Percentiles rank a stretch among this genome's conserved stretches.
These are phyloP conservation scores for Diaporthe sp. DNA, from an alignment of 2,329 filamentous ascomycete genomes.

Conservation along the genomic window DNA sequence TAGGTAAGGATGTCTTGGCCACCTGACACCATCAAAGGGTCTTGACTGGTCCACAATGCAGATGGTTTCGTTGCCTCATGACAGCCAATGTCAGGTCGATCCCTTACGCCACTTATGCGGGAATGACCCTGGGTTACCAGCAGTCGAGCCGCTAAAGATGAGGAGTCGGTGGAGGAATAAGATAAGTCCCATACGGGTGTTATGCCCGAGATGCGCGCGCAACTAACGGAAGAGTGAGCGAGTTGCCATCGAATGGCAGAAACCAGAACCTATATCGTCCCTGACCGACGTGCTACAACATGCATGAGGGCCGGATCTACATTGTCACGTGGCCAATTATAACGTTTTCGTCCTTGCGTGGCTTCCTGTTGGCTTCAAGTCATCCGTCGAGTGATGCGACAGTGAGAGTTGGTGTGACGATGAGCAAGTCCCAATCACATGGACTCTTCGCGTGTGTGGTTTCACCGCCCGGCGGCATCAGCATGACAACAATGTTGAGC, in stretches of 20 bases:
- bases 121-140: neutral
- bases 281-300: neutral
- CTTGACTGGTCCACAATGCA: slow-evolving; percentile 7
- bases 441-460: neutral
- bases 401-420: neutral
- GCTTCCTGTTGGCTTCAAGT: neutral
- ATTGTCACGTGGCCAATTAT: neutral
- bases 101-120: neutral
- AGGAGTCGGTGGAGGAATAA: neutral
- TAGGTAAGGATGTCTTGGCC: neutral
- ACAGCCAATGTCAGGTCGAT: neutral
- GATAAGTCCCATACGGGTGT: neutral
- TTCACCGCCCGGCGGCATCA: neutral
- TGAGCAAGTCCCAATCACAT: neutral
- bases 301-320: neutral
- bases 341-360: neutral
- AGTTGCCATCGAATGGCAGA: neutral
- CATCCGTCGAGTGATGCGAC: neutral
- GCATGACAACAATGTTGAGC: neutral
- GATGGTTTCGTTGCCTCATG: neutral
- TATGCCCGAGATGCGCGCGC: neutral
- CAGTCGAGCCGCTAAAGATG: neutral
- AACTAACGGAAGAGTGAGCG: neutral
- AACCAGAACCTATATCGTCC: neutral
- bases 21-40: neutral